Base-by-base conservation (phyloP, 371 early-diverging fungal genomes). In the Mucor plumbeus region DNA sequence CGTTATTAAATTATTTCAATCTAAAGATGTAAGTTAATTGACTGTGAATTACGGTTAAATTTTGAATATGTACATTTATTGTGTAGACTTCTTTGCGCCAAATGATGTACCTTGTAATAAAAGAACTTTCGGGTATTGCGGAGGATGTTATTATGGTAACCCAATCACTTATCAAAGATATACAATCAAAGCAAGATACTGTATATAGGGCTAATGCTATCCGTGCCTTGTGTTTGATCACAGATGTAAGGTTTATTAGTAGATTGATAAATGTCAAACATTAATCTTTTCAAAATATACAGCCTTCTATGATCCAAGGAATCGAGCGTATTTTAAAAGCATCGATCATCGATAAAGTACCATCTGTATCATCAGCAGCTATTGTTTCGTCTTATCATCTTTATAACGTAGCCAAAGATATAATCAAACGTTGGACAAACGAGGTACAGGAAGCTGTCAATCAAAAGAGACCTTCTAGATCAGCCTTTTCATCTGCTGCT, bases 121-220 rank as follows among this genome's bases (percentile, higher is more conserved):
- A 98, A 79, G 97, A 97, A 78, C 88, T 99, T n/a, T 89, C 97
- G 47, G 88, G 85, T 21, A 88, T 92, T 64, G 95, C 98, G 55
- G 94, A 97, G 76, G 95, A 98, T 85, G 96, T 97, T 39, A 95
- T 98, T 72, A 96, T 98, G 94, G 96, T 96, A 60, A 99, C 97
- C 9, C 92, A 94, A 72, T 93, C 93, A 64, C 79, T 99, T 67
- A 95, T 95, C 81, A 94, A 97, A 82, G 99, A 99, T 77, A 97
- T 97, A 87, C 97, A 96, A 77, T 90, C 95, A 34, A 96, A 94
- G 64, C 87, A 91, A 41, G 93, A 93, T 59, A 88, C 95, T 41
- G 90, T 93, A 54, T 96, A 95, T 73, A 87, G 97, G 38, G 95
- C 97, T 59, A 96, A 96, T 73, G 97, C 98, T 21, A 94, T 99